Evolutionary conservation across 2,329 filamentous ascomycete species (phyloP).

Genomic region (Mycocentrospora acerina): DNA sequence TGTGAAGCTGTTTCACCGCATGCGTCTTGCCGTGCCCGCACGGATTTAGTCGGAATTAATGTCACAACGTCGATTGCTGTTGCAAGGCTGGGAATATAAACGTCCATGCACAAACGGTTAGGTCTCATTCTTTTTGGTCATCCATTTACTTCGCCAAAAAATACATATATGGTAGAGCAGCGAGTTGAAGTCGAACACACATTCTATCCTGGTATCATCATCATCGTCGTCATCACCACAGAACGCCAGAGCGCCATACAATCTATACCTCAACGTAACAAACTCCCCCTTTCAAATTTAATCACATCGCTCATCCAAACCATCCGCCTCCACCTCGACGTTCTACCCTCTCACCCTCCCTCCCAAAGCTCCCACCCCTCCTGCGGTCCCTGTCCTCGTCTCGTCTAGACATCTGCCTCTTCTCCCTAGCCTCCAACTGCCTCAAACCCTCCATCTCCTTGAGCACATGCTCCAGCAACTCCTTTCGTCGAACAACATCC

Average conservation of each 20-base stretch:
- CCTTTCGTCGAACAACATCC: constrained; percentile 89
- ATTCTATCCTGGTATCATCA: constrained; percentile 4
- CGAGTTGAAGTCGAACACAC: neutral
- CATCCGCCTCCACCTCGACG: constrained; percentile 2
- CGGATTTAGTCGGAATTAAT: too few species aligned
- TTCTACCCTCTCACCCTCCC: constrained; percentile 16
- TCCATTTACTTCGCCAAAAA: too few species aligned
- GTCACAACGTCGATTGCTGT: neutral
- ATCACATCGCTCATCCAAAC: constrained; percentile 2
- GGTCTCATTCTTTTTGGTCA: too few species aligned
- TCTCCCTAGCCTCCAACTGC: constrained; percentile 76
- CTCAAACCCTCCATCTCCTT: constrained; percentile 93
- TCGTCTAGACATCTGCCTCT: constrained; percentile 46
- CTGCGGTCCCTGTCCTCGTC: constrained; percentile 23
- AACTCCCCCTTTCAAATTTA: too few species aligned
- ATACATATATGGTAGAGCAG: neutral
- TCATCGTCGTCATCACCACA: constrained; percentile 13
- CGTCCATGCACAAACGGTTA: too few species aligned
- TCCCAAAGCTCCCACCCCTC: constrained; percentile 36
- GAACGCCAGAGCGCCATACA: constrained; percentile 23
- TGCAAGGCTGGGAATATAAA: too few species aligned
- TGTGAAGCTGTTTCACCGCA: too few species aligned
- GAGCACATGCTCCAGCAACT: constrained; percentile 86
- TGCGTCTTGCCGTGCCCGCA: too few species aligned
- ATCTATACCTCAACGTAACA: too few species aligned